phyloP scores from a whole-genome alignment of 345 rosid genomes.

The Pugionium dolabratum region DNA sequence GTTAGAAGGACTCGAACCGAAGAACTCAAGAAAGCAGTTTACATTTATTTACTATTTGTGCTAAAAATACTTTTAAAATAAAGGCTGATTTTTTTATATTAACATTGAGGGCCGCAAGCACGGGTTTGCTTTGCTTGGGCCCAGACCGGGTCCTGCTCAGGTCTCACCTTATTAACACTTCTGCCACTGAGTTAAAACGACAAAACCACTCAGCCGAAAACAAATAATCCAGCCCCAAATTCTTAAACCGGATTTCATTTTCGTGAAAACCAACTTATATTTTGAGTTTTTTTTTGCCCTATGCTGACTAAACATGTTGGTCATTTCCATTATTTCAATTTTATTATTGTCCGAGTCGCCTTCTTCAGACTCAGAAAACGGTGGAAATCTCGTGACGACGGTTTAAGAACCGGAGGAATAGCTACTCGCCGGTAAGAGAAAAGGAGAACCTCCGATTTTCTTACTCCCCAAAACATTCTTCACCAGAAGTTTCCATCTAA shows the following conservation, averaged over 20 bases:
- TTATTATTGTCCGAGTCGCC: not conserved
- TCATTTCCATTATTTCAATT: conserved; percentile 8
- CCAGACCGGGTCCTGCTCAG: too few species aligned
- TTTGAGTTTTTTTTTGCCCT: not conserved
- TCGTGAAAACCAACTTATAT: not conserved
- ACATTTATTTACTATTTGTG: too few species aligned
- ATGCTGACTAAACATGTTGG: conserved; percentile 13
- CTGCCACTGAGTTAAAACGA: not conserved
- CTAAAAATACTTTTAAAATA: too few species aligned
- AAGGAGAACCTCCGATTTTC: conserved; percentile 56
- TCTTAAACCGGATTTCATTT: not conserved
- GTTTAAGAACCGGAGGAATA: conserved; percentile 11
- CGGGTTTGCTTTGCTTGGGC: too few species aligned
- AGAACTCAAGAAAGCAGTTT: too few species aligned
- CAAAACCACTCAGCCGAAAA: conserved; percentile 17
- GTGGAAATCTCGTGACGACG: not conserved
- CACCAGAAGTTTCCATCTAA: conserved; percentile 68
- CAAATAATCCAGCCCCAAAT: not conserved
- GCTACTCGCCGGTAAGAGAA: conserved; percentile 40
- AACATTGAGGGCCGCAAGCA: too few species aligned
- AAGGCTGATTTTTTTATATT: too few species aligned
- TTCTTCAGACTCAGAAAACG: conserved; percentile 31
- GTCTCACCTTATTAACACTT: conserved; percentile 6
- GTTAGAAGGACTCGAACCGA: too few species aligned
- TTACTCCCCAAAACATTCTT: conserved; percentile 63